A percentile compares a stretch with the other conserved stretches of the same genome.
These are phyloP conservation scores for Sugiyamaella mastotermitis DNA, from an alignment of 805 yeast genomes.

Conservation along the genomic window DNA sequence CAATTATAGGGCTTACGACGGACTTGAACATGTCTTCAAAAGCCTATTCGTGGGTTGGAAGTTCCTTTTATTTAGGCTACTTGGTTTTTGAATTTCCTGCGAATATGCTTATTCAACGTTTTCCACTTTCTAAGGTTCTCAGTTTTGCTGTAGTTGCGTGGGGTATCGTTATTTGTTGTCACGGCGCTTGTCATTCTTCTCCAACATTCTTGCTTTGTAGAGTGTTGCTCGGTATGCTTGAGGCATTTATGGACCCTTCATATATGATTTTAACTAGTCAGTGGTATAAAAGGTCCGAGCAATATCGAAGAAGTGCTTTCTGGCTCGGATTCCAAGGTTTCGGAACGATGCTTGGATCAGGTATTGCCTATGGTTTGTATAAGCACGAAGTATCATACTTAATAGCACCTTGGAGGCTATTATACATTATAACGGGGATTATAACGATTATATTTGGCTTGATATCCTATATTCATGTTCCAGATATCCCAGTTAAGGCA, in stretches of 20 bases:
- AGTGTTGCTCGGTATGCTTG: slow-evolving; percentile 46
- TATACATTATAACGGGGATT: slow-evolving; percentile 52
- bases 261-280: slow-evolving; percentile 52
- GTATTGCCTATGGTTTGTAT: slow-evolving; percentile 43
- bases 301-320: slow-evolving; percentile 39
- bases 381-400: slow-evolving; percentile 28
- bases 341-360: slow-evolving; percentile 42
- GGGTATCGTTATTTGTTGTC: slow-evolving; percentile 44
- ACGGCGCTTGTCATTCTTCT: too few relatives aligned
- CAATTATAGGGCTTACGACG: slow-evolving; percentile 44
- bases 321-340: slow-evolving; percentile 41
- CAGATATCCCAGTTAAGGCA: slow-evolving; percentile 46
- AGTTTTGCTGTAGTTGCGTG: slow-evolving; percentile 48
- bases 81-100: slow-evolving; percentile 50
- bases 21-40: slow-evolving; percentile 42
- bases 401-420: slow-evolving; percentile 44
- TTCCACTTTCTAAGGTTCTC: slow-evolving; percentile 50
- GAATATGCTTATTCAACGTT: slow-evolving; percentile 42
- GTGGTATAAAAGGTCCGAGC: slow-evolving; percentile 45
- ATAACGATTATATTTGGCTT: slow-evolving; percentile 39
- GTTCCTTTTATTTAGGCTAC: slow-evolving; percentile 61
- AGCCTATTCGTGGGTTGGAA: slow-evolving; percentile 45
- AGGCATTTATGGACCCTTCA: slow-evolving; percentile 52
- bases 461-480: slow-evolving; percentile 27
- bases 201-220: slow-evolving; percentile 46